Evolutionary conservation across 306 rosid species (phyloP), one percentile per base, ranked within the genome.

Genomic region (Cucurbita pepo): DNA sequence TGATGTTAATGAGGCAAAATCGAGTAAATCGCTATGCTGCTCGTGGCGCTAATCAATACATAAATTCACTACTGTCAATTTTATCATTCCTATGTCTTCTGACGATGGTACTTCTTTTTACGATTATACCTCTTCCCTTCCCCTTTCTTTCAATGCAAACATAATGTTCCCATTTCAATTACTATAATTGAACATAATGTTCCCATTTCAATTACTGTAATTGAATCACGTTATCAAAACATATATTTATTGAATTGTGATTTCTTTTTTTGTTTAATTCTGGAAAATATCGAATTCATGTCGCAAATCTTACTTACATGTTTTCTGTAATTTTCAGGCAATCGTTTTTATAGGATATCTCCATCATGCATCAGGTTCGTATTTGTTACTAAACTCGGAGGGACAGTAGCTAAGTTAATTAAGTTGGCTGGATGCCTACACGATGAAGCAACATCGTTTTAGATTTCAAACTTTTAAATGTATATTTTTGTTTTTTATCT

Each of bases 301-400:
- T 44, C 44, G 16, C 0, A 56, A 40, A 22, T 73, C 40, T 41
- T 56, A 57, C 7, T 45, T 43, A 5, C 25, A 13, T 25, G 0
- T 41, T 54, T 41, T 44, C 55, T 65, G 54, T 75, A 61, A 77
- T 73, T 80, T 83, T 79, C 97, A 94, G 98, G 97, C 87, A 34
- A 34, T 87, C 75, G 83, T 94, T 59, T 83, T 87, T 69, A 74
- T 87, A 76, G 86, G 85, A 81, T 94, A 87, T 67, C 78, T 77
- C 75, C 85, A 86, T 76, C 85, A 86, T 73, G 81, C 73, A 73
- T 81, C 98, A 90, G 98, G 98, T 93, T 85, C 51, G 91, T 85
- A 70, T 71, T 53, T 78, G 63, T 83, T 77, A 65, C 77, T 53
- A 73, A 45, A 53, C 79, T 65, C 19, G 71, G 21, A 11, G 10